A percentile compares a stretch with the other conserved stretches of the same genome.
Conservation (phyloP, 371 early-diverging fungal species). For the Rhizopus sp. region DNA sequence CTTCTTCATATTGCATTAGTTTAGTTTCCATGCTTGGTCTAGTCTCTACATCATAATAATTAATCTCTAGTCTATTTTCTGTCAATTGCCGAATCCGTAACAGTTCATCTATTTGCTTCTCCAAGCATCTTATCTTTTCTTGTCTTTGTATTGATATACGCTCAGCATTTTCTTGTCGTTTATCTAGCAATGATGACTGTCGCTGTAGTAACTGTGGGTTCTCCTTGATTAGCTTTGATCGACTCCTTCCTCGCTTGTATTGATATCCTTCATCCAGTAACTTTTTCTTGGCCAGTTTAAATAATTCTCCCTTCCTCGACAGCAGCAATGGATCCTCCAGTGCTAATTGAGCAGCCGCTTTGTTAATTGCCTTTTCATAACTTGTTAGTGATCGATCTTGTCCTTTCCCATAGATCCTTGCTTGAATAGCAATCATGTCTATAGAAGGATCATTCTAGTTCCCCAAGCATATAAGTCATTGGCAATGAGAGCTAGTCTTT, state of each 20-base stretch:
- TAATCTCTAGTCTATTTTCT: constrained; percentile 26
- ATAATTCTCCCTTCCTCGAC: constrained; percentile 50
- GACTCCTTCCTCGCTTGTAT: constrained; percentile 63
- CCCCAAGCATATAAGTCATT: not conserved
- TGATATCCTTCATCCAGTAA: constrained; percentile 54
- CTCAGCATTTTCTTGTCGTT: constrained; percentile 53
- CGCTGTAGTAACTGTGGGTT: constrained; percentile 22
- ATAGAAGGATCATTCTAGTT: constrained; percentile 7
- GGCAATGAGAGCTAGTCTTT: constrained; percentile 5
- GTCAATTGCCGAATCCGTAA: constrained; percentile 17
- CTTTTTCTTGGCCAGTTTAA: constrained; percentile 59
- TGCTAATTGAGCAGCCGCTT: constrained; percentile 53
- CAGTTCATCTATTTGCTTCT: constrained; percentile 39
- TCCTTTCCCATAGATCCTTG: constrained; percentile 61
- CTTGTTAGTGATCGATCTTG: constrained; percentile 48
- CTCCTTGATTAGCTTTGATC: constrained; percentile 54
- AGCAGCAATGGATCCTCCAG: constrained; percentile 51
- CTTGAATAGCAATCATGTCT: constrained; percentile 52
- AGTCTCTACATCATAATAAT: constrained; percentile 7
- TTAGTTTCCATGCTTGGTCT: constrained; percentile 18
- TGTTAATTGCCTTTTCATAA: constrained; percentile 62
- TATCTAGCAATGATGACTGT: constrained; percentile 3
- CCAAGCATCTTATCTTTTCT: constrained; percentile 38
- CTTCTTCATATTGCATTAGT: constrained; percentile 20
- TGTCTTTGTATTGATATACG: constrained; percentile 41